Evolutionary conservation across 2,329 filamentous ascomycete species (phyloP), one percentile per base, ranked within the genome.

Genomic region (Moelleriella libera): DNA sequence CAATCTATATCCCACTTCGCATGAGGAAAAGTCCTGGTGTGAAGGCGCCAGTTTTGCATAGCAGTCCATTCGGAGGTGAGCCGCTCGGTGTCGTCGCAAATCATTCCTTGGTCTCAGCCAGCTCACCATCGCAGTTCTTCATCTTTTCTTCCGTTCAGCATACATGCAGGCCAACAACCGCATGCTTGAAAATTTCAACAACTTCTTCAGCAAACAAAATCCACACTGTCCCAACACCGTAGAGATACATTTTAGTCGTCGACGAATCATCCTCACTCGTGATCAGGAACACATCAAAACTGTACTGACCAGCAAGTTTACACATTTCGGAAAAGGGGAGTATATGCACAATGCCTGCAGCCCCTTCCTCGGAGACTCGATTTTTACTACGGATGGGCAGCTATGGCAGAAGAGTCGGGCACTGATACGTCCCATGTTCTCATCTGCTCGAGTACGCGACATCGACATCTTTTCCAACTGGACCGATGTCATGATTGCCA

Each of bases 271-370:
- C 48, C 72, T 92, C 57, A 95, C 89, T 0, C 76, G 77, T 5
- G 88, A 95, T 54, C 84, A 85, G 0, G 87, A 94, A 58, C 95
- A 95, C 60, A 84, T 94, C 68, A 94, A 95, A 63, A 86, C 89
- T 5, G 74, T 96, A 28, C 71, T 96, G n/a, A 85, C 88, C 0
- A 84, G 83, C 1, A 87, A 95, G 59, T 96, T 96, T 59, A 48
- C 54, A 41, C 85, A 94, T 58, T 96, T 82, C 59, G 89, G 88
- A 56, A 88, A 95, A 61, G 88, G 88, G 6, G 66, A 79, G 51
- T 64, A 70, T 28, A 94, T 94, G 66, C 82, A 89, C 56, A 55
- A 64, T 7, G 82, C 88, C 46, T 94, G 84, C 83, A 72, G 77
- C 49, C 76, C 80, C 11, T 94, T 86, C 52, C 68, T 94, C 21